Evolutionary conservation across 2,329 filamentous ascomycete species (phyloP), one percentile per base, ranked within the genome.

Genomic region (Beauveria sp.): DNA sequence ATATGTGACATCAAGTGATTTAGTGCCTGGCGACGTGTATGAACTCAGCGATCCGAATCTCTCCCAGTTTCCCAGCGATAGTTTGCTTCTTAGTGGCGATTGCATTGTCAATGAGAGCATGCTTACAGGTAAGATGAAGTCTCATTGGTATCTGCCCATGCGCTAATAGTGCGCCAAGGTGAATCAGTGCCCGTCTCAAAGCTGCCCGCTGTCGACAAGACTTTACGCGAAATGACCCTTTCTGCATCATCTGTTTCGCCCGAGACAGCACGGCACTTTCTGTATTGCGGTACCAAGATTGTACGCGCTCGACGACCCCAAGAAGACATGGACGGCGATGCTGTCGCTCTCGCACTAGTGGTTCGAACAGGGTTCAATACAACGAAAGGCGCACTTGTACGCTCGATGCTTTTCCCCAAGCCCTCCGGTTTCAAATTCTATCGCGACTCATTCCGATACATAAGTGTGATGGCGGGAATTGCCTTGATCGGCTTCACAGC

Each of bases 91-190:
- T 0, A 91, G 90, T 57, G 96, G 94, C 46, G 96, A 99, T 74
- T 97, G 92, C 69, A 97, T 99, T 64, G 92, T 99, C 66, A 99
- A 99, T 69, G 94, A 99, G 75, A 97, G 94, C 76, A 99, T 99
- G 94, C 84, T 99, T 41, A 99, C 94, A 44, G 75, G 75, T 75
- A 66, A 58, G 66, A n/a, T 5, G 18, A 85, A 79, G 24, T 20
- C n/a, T 47, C 6, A 28, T 16, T 52, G 22, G 18, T 18, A 51
- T 14, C 28, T 43, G 10, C 16, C 9, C 14, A 62, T 69, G 59
- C 67, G 26, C 34, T 47, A 6, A 28, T 37, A 6, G 54, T 22
- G 18, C 22, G 8, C 16, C 14, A 43, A 73, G 89, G 93, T 62
- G 94, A 99, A 78, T 97, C 94, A 46, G 92, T 99, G 5, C 96